Percentiles rank a stretch among this genome's conserved stretches.
Evolutionary conservation across 164 flowering plant species (phyloP).

Genomic region (Sedum album): DNA sequence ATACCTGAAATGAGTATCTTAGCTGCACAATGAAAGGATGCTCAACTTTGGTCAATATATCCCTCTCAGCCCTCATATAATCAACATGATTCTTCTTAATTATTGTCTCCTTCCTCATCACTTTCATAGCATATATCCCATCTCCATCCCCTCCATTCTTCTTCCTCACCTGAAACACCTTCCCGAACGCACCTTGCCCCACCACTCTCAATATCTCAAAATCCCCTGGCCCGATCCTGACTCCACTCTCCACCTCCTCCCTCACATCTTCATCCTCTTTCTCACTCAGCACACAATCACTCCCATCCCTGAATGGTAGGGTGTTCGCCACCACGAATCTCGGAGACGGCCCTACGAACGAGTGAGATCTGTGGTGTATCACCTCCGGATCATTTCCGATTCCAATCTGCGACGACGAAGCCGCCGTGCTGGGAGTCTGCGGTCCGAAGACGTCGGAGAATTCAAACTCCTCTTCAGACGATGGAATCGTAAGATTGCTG

Average conservation of each 20-base stretch:
- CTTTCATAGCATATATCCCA: constrained; percentile 89
- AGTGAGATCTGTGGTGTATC: constrained; percentile 57
- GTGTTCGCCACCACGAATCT: constrained; percentile 24
- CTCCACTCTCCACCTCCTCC: constrained; percentile 10
- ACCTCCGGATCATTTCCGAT: constrained; percentile 34
- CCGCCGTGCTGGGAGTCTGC: constrained; percentile 17
- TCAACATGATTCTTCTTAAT: constrained; percentile 86
- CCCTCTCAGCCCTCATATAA: constrained; percentile 95
- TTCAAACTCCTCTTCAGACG: constrained; percentile 42
- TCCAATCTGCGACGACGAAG: constrained; percentile 15
- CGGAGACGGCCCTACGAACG: constrained; percentile 66
- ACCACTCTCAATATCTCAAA: constrained; percentile 74
- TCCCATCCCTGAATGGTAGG: constrained; percentile 10
- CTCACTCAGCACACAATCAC: constrained; percentile 21
- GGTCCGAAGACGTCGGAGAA: constrained; percentile 65
- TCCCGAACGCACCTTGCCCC: constrained; percentile 83
- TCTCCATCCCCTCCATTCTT: constrained; percentile 29
- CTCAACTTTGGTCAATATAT: constrained; percentile 82
- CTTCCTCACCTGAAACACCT: constrained; percentile 71
- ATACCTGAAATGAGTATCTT: constrained; percentile 87
- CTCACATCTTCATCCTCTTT: constrained; percentile 11
- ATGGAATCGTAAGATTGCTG: constrained; percentile 44
- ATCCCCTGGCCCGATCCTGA: constrained; percentile 52
- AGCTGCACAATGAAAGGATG: constrained; percentile 92
- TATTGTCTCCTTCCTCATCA: constrained; percentile 82